A percentile compares a stretch with the other conserved stretches of the same genome.
phyloP scores from a whole-genome alignment of 306 rosid species.

The Fagus sylvatica region DNA sequence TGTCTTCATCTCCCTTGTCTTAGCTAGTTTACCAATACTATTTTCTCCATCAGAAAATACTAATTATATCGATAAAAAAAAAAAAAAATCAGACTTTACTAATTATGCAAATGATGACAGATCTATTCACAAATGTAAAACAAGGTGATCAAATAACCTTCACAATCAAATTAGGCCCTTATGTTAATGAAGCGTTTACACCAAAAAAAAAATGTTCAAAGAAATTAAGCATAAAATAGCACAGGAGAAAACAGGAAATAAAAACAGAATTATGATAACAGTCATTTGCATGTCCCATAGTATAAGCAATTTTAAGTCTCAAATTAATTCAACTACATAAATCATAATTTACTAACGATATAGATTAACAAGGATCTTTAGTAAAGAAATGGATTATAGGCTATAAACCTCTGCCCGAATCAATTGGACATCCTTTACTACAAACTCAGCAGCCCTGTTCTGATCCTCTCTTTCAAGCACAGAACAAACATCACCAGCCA shows the following conservation, averaged over 20 bases:
- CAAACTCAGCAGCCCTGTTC: conserved; percentile 1
- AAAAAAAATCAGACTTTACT: not conserved
- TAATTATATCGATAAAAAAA: no score
- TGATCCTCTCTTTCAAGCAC: conserved; percentile 13
- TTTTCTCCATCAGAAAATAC: no score
- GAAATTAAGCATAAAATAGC: not conserved
- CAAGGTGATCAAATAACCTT: not conserved
- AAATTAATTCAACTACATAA: not conserved
- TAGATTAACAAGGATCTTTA: not conserved
- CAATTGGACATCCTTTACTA: conserved; percentile 15
- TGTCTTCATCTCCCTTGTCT: no score
- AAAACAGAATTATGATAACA: not conserved
- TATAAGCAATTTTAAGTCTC: not conserved
- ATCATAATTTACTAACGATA: not conserved
- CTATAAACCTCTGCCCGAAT: conserved; percentile 14
- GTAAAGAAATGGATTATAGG: not conserved
- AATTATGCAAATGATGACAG: not conserved
- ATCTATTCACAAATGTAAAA: not conserved
- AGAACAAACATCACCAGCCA: conserved; percentile 3
- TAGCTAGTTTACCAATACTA: no score
- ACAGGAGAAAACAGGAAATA: not conserved
- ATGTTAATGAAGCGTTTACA: not conserved
- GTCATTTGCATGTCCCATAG: not conserved
- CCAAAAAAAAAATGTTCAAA: not conserved
- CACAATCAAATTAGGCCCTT: not conserved